Base-by-base conservation (phyloP, 495 filamentous ascomycete genomes). In the Hamigera avellanea region DNA sequence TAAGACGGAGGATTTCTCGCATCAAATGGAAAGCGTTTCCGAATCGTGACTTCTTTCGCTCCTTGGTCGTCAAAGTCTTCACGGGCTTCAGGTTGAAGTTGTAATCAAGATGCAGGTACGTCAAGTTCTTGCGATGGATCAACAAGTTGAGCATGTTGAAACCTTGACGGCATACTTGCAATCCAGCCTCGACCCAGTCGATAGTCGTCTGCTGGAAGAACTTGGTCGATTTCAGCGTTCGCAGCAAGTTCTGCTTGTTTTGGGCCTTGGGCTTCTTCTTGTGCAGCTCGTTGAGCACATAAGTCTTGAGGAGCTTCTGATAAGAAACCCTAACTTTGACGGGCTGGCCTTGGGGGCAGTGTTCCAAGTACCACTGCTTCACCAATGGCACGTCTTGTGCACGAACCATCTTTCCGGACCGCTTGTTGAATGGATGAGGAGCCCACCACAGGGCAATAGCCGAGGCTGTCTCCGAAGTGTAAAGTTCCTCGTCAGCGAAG, bases 41-140 rank as follows among this genome's bases (percentile, higher is more conserved):
- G 48, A 99, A 99, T 30, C 93, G 82, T 16, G 91, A 96, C 75
- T 99, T 99, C 71, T 99, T 99, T 33, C 93, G 82, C 67, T 99
- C 93, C 62, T 99, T 99, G 14, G 91, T 99, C 0, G 93, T 99
- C 55, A 99, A 55, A 0, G 93, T 99, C 61, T 99, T 99, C 43
- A 99, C 89, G 7, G 93, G 93, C 65, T 99, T 99, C 53, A 99
- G 55, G 63, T 99, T 99, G 70, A 99, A 99, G 64, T 99, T 99
- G 66, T 96, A 99, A 49, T 99, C 93, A 17, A 99, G 72, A 69
- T 99, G 93, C 27, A 99, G 75, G 61, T 99, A 99, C 5, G 93
- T 99, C 40, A 99, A 66, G 55, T 96, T 96, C 75, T 99, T 99
- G 41, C 93, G 76, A 55, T 99, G 93, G 47, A 99, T 99, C 48